Percentiles rank a stretch among this genome's conserved stretches.
Evolutionary conservation across 2,329 filamentous ascomycete species (phyloP).

Genomic region (Gaeumannomyces sp.): DNA sequence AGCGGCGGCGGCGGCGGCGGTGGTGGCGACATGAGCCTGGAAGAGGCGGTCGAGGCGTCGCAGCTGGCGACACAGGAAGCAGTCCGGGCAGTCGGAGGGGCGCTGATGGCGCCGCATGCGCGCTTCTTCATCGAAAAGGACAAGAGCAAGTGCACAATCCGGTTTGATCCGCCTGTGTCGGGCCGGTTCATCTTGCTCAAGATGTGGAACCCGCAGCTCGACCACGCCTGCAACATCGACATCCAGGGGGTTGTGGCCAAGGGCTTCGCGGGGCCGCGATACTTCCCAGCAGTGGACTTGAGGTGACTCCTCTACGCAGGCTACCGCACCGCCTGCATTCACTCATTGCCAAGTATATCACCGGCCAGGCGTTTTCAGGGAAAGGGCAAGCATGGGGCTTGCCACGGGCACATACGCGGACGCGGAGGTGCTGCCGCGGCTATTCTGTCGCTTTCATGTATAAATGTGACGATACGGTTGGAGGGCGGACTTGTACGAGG

Average conservation of each 20-base stretch:
- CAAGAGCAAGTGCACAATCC: constrained; percentile 80
- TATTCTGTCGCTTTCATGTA: not conserved
- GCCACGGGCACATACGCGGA: not conserved
- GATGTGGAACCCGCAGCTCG: constrained; percentile 74
- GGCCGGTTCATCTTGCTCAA: constrained; percentile 82
- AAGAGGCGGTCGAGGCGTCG: constrained; percentile 39
- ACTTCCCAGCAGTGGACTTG: constrained; percentile 65
- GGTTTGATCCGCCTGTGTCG: constrained; percentile 75
- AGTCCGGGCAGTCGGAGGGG: constrained; percentile 49
- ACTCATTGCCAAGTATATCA: not conserved
- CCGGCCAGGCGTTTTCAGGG: not conserved
- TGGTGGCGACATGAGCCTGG: constrained; percentile 25
- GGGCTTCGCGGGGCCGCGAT: constrained; percentile 80
- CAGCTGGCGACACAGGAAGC: constrained; percentile 51
- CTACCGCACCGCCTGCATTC: not conserved
- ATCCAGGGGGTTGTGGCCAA: constrained; percentile 79
- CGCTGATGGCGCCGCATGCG: constrained; percentile 66
- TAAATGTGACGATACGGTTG: not conserved
- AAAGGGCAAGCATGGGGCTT: not conserved
- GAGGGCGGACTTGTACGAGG: not conserved
- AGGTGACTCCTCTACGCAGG: constrained; percentile 32
- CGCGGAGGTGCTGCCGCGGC: not conserved
- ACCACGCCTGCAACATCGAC: constrained; percentile 68
- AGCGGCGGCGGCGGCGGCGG: constrained; percentile 14
- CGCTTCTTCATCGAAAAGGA: constrained; percentile 77